These are phyloP conservation scores for Picea glauca DNA, from an alignment of 75 land plant species.

Conservation along the genomic window DNA sequence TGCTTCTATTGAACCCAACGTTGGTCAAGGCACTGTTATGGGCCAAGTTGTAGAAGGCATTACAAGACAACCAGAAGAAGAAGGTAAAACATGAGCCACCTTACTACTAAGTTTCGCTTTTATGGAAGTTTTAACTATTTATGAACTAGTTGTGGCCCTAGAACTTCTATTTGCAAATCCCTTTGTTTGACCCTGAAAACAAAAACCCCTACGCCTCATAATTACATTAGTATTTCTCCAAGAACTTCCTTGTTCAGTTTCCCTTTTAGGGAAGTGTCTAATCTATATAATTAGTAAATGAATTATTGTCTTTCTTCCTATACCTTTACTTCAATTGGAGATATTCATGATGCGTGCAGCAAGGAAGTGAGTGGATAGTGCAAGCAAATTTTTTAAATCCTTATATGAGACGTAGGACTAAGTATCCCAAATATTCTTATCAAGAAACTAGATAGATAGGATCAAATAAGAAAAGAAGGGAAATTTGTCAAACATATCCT, in stretches of 20 bases:
- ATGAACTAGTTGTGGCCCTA: conserved; percentile 14
- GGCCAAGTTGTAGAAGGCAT: conserved; percentile 5
- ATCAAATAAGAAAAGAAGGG: too few species aligned
- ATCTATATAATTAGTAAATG: background rate
- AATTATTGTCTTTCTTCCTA: background rate
- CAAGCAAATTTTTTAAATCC: background rate
- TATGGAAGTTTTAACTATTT: conserved; percentile 17
- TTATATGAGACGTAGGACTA: background rate
- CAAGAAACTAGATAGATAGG: background rate
- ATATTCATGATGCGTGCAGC: background rate
- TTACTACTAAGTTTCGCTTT: conserved; percentile 11
- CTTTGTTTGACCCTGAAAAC: background rate
- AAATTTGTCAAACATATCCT: too few species aligned
- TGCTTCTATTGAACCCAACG: conserved; percentile 19
- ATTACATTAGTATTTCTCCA: background rate
- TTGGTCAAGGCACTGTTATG: conserved; percentile 13
- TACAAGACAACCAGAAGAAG: background rate
- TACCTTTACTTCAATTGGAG: background rate
- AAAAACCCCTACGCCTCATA: too few species aligned
- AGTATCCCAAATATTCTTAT: background rate
- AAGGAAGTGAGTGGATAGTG: background rate
- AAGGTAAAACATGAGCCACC: conserved; percentile 11
- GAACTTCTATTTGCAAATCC: conserved; percentile 11
- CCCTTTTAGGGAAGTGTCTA: background rate
- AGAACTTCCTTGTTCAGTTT: background rate